Base-by-base conservation (phyloP, 1,139 yeast genomes). In the Yamadazyma conglobata region DNA sequence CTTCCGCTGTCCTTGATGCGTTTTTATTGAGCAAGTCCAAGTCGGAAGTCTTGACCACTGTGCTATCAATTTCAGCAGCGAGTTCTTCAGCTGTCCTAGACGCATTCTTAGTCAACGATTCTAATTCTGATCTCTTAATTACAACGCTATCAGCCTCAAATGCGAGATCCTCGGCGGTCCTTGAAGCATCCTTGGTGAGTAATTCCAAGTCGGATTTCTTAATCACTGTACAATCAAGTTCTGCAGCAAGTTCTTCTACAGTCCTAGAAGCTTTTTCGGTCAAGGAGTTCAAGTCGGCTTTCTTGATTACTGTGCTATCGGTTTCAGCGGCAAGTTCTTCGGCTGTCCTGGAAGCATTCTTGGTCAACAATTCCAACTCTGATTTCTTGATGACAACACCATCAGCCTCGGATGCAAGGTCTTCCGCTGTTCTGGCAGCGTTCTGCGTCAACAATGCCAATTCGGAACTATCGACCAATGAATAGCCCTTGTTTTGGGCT, bases 341-440 rank as follows among this genome's bases (percentile, higher is more conserved):
- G n/a, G n/a, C n/a, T n/a, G 56, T 21, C 24, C 50, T 51, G 6
- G 37, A 34, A 4, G 42, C 29, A 4, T 27, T 24, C 3, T 30
- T 18, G 10, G 31, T 28, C 38, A 49, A 27, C 10, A 22, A 21
- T 3, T 41, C 38, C 18, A 39, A 34, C 2, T 38, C 39, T 8
- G 27, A 24, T 4, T 16, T 12, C 11, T 32, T 25, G 19, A 48
- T 22, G 6, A 44, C 25, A 10, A 38, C 42, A 19, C 28, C 26
- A n/a, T 37, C 74, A 32, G 55, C 46, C 7, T 55, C 53, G 13
- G 25, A 23, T 2, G 56, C 56, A 16, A 36, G 42, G 4, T 45
- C 48, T 9, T 43, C 40, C 8, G 50, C 18, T n/a, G 43, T 21
- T 13, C 24, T 32, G 10, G 16, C 12, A 12, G 36, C 35, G 24